phyloP scores from a whole-genome alignment of 305 asterid genomes.

The Fraxinus greggii region DNA sequence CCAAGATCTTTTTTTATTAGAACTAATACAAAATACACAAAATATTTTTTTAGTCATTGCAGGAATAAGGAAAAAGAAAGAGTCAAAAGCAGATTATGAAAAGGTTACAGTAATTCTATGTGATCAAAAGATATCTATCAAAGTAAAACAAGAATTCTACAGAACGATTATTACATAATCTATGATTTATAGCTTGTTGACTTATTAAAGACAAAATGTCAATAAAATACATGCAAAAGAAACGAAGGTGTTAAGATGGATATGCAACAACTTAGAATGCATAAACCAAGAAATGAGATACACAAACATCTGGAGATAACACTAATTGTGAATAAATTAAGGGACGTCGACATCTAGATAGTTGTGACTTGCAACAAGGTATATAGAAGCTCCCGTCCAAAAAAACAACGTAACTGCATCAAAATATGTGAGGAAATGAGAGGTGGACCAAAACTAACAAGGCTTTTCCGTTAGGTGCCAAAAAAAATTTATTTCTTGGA shows the following conservation, averaged over 20 bases:
- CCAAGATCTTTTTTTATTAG: background rate
- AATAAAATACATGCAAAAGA: background rate
- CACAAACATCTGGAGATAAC: background rate
- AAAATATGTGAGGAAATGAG: background rate
- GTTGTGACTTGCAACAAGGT: background rate
- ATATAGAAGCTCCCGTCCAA: background rate
- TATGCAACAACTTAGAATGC: background rate
- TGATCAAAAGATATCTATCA: background rate
- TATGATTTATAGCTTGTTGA: background rate
- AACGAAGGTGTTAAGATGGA: background rate
- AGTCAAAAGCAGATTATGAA: background rate
- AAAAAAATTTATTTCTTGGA: background rate
- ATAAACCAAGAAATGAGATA: background rate
- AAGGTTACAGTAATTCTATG: background rate
- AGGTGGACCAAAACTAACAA: background rate
- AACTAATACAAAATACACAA: background rate
- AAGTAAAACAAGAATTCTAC: background rate
- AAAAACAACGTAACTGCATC: background rate
- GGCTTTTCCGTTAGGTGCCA: background rate
- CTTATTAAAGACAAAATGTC: background rate
- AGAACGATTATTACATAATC: background rate
- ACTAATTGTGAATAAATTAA: background rate
- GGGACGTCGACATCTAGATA: background rate
- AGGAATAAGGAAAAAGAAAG: background rate
- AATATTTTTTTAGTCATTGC: background rate